A percentile compares a stretch with the other conserved stretches of the same genome.
Conservation (phyloP, 257 asterid genomes). For the Gardenia jasminoides region DNA sequence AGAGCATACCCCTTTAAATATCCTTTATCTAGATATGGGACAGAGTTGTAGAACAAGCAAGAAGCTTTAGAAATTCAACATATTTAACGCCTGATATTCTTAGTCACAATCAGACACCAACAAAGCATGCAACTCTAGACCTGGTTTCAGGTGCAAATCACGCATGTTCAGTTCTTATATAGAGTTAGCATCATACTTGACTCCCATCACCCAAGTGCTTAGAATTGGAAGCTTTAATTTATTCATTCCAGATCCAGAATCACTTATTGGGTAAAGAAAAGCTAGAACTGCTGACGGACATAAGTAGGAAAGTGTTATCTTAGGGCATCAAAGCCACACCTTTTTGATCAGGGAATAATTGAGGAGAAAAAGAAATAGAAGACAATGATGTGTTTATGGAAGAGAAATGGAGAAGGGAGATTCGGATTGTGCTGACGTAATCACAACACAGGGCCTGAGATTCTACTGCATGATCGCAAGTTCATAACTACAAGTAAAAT, state of each 20-base stretch:
- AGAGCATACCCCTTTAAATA: not conserved
- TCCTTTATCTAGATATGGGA: not conserved
- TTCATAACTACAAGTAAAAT: not conserved
- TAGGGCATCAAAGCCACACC: not conserved
- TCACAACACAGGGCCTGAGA: not conserved
- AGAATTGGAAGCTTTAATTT: not conserved
- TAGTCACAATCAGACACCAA: not conserved
- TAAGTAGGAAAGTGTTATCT: not conserved
- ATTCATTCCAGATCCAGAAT: not conserved
- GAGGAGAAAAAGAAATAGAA: not conserved
- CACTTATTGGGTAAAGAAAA: not conserved
- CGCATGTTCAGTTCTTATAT: not conserved
- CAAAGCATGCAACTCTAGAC: not conserved
- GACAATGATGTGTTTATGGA: not conserved
- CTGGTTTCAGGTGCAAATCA: not conserved
- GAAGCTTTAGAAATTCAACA: not conserved
- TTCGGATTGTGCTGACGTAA: not conserved
- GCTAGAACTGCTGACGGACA: not conserved
- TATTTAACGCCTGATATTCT: not conserved
- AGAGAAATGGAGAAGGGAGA: not conserved
- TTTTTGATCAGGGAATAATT: slow-evolving; percentile 1
- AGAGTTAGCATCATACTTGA: not conserved
- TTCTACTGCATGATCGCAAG: not conserved
- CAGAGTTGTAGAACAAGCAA: not conserved
- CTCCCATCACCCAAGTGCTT: not conserved